Evolutionary conservation across 257 asterid genomes (phyloP).

Genomic region (Asclepias syriaca): DNA sequence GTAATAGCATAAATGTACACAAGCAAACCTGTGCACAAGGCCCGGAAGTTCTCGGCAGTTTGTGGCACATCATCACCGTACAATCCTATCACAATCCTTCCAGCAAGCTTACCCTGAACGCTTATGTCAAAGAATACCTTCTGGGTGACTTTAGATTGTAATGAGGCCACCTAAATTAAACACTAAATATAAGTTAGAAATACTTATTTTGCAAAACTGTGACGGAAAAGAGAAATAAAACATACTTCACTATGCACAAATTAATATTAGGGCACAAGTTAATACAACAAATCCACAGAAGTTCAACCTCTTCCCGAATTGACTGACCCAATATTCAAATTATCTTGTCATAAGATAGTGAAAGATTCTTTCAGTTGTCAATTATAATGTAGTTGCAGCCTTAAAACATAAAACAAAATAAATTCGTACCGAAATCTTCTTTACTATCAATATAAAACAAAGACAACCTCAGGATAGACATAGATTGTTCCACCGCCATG

Average conservation of each 20-base stretch:
- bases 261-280: neutral
- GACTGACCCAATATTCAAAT: neutral
- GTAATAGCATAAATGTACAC: neutral
- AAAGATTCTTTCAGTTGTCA: no score
- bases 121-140: constrained; percentile 85
- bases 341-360: neutral
- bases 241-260: neutral
- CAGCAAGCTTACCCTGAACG: constrained; percentile 81
- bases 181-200: neutral
- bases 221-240: neutral
- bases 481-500: neutral
- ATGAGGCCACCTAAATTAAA: constrained; percentile 46
- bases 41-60: constrained; percentile 94
- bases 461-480: constrained; percentile 3
- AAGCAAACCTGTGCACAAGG: constrained; percentile 77
- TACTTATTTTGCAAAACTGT: neutral
- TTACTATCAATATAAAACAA: neutral
- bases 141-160: constrained; percentile 84
- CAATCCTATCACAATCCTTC: constrained; percentile 90
- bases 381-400: no score
- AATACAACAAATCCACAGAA: neutral
- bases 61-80: constrained; percentile 94
- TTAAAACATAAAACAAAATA: neutral
- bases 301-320: neutral
- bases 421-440: neutral